These are phyloP conservation scores for Cokeromyces recurvatus DNA, from an alignment of 371 early-diverging fungal genomes.

Conservation along the genomic window DNA sequence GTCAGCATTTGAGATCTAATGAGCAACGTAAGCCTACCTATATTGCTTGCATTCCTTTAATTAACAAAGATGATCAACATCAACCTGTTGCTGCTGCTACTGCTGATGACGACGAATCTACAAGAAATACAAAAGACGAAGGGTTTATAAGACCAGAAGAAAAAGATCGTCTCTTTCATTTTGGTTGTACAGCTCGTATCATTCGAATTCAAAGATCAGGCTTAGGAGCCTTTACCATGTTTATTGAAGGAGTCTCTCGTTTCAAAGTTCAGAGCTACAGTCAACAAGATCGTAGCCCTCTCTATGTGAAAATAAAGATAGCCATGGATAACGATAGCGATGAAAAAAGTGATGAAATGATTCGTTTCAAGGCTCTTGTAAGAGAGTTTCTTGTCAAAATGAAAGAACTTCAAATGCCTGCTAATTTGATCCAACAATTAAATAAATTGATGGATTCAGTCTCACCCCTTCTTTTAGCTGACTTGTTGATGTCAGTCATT, in stretches of 20 bases:
- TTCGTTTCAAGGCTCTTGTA: constrained; percentile 56
- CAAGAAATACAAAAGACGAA: constrained; percentile 16
- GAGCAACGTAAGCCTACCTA: constrained; percentile 29
- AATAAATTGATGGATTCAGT: constrained; percentile 63
- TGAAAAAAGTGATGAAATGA: constrained; percentile 48
- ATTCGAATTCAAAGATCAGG: constrained; percentile 35
- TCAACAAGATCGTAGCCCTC: neutral
- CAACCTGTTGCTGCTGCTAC: neutral
- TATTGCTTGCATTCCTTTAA: constrained; percentile 36
- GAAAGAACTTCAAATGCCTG: constrained; percentile 67
- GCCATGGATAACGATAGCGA: constrained; percentile 12
- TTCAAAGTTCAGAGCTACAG: constrained; percentile 24
- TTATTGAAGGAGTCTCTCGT: constrained; percentile 37
- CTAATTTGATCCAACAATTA: constrained; percentile 59
- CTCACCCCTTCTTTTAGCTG: constrained; percentile 61
- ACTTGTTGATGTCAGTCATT: constrained; percentile 69
- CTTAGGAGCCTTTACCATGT: constrained; percentile 33
- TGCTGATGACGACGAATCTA: too few species aligned
- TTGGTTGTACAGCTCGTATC: constrained; percentile 44
- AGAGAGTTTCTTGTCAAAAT: constrained; percentile 55
- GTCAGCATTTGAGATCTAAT: constrained; percentile 21
- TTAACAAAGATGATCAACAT: neutral
- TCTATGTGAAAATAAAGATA: constrained; percentile 31
- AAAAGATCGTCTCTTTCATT: constrained; percentile 22
- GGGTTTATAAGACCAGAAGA: constrained; percentile 12